Base-by-base conservation (phyloP, 192 early-diverging fungal species). In the Pecoramyces ruminantium region DNA sequence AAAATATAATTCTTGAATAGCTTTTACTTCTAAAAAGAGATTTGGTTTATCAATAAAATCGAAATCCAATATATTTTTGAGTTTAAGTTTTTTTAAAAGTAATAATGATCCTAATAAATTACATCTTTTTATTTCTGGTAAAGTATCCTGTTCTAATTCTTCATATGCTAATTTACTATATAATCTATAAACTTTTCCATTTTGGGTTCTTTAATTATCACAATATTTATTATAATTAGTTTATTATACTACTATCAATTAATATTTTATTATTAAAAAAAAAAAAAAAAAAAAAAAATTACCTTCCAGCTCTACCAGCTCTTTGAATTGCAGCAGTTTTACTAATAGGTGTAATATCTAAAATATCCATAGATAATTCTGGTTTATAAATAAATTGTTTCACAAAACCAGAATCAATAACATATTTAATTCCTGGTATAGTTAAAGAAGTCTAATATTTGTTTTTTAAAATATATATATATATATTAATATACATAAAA, bases 391-490 rank as follows among this genome's bases (percentile, higher is more conserved):
- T 85, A 79, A 89, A 91, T 78, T 90, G 88, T 78, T 90, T 90
- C 25, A 90, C 89, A 83, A 92, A 92, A 13, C 89, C 90, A 78
- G 83, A 86, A 80, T 92, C 90, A 17, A 92, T 87, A n/a, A 92
- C 90, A 81, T 88, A 91, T 29, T 84, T 84, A 78, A 92, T 90
- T 15, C 89, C 89, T 29, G 89, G 89, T 29, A 92, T 87, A 9
- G 90, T 92, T 34, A 92, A 85, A 28, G 87, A 88, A 16, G 90
- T 90, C 82, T 92, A 21, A 28, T 11, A 17, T 28, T 27, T n/a
- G n/a, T n/a, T n/a, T n/a, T n/a, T n/a, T n/a, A n/a, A 38, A 77
- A 77, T 28, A 3, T 15, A 27, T 21, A 21, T 34, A 29, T 77
- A 29, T 29, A 78, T 30, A 38, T 34, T 21, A 21, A 40, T 77